Evolutionary conservation across 306 rosid species (phyloP).

Genomic region (Crotalaria pallida): DNA sequence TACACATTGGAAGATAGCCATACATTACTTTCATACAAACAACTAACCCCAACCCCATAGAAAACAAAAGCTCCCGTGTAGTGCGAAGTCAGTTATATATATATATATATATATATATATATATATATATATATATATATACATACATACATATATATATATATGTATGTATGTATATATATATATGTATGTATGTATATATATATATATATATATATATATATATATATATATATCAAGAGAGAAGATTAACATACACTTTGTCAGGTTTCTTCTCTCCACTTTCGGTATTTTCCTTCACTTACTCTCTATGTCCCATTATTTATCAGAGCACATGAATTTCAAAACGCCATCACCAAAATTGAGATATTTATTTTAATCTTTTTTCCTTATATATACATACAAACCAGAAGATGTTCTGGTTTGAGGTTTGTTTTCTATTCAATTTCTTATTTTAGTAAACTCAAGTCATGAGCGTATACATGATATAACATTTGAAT

Average conservation of each 20-base stretch:
- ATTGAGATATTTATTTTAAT: neutral
- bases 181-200: no score
- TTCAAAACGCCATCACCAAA: neutral
- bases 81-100: neutral
- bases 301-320: neutral
- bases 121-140: no score
- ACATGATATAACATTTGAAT: neutral
- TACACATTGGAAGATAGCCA: neutral
- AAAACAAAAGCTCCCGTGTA: slow-evolving; percentile 3
- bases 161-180: no score
- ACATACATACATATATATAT: no score
- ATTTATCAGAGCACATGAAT: neutral
- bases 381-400: neutral
- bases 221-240: no score
- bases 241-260: no score
- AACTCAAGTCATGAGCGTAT: slow-evolving; percentile 13
- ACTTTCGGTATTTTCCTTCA: neutral
- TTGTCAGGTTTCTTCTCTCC: neutral
- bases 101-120: no score
- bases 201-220: no score
- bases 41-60: neutral
- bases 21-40: neutral
- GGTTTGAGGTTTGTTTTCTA: neutral
- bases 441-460: neutral
- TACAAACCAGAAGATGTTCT: neutral